Conservation (phyloP, 208 protist species). For the Borovskyia barvae region DNA sequence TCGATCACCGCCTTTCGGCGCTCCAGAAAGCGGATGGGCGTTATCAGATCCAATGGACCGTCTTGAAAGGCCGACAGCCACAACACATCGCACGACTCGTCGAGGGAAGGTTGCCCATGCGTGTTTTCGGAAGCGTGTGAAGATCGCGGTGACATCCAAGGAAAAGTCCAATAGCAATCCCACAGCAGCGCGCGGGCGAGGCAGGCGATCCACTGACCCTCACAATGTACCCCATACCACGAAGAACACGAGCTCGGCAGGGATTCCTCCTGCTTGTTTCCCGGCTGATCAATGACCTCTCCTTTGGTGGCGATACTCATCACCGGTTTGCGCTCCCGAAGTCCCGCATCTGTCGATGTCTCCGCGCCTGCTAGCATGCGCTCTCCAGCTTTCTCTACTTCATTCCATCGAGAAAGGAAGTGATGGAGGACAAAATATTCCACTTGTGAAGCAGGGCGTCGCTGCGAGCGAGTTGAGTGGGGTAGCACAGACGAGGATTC, state of each 20-base stretch:
- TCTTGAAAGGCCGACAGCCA: conserved; percentile 78
- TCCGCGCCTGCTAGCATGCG: too few relatives aligned
- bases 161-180: conserved; percentile 43
- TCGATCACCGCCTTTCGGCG: conserved; percentile 45
- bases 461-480: too few relatives aligned
- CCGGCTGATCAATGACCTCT: neutral
- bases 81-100: conserved; percentile 6
- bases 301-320: too few relatives aligned
- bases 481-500: neutral
- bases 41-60: conserved; percentile 48
- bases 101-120: neutral
- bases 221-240: conserved; percentile 75
- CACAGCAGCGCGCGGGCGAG: conserved; percentile 59
- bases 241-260: too few relatives aligned
- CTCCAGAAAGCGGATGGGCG: conserved; percentile 30
- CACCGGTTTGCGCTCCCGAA: too few relatives aligned
- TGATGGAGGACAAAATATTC: conserved; percentile 52
- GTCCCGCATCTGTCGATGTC: too few relatives aligned
- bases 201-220: conserved; percentile 69
- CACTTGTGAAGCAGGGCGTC: conserved; percentile 22
- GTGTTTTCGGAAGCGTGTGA: neutral
- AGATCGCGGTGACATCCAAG: neutral
- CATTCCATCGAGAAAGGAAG: conserved; percentile 28
- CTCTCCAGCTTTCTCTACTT: too few relatives aligned
- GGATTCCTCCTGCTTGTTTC: neutral